A percentile compares a stretch with the other conserved stretches of the same genome.
phyloP scores from a whole-genome alignment of 192 early-diverging fungal genomes.

The Diversispora epigaea region DNA sequence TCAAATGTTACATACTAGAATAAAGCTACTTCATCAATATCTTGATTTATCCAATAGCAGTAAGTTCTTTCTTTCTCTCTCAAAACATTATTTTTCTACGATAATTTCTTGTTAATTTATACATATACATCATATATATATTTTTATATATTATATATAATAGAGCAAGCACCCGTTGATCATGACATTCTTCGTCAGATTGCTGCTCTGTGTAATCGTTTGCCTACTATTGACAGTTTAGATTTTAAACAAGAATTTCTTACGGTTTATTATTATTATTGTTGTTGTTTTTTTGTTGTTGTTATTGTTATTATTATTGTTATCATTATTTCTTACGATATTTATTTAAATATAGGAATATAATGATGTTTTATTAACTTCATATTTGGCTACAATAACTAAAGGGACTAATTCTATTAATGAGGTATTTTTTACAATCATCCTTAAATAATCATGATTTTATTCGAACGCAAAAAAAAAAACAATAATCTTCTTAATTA shows the following conservation, averaged over 20 bases:
- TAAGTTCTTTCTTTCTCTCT: neutral
- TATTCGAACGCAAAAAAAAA: neutral
- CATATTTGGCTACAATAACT: slow-evolving; percentile 75
- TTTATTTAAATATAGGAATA: slow-evolving; percentile 59
- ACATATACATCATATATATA: neutral
- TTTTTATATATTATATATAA: neutral
- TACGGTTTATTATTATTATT: slow-evolving; percentile 49
- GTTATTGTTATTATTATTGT: neutral
- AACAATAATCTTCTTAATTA: neutral
- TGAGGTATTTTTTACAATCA: slow-evolving; percentile 50
- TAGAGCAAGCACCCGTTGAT: slow-evolving; percentile 53
- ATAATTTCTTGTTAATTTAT: neutral
- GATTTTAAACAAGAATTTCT: slow-evolving; percentile 75
- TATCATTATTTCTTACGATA: neutral
- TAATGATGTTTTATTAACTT: slow-evolving; percentile 76
- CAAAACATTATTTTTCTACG: too few relatives aligned
- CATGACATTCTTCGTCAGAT: slow-evolving; percentile 79
- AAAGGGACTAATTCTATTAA: slow-evolving; percentile 68
- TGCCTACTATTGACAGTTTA: slow-evolving; percentile 64
- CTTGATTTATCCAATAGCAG: slow-evolving; percentile 33
- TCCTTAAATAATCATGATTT: neutral
- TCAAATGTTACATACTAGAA: slow-evolving; percentile 74
- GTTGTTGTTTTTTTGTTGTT: neutral
- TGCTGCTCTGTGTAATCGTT: slow-evolving; percentile 65
- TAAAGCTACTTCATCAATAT: slow-evolving; percentile 70